Evolutionary conservation across 1,139 yeast species (phyloP), one percentile per base, ranked within the genome.

Genomic region (Saccharomyces hybrid): DNA sequence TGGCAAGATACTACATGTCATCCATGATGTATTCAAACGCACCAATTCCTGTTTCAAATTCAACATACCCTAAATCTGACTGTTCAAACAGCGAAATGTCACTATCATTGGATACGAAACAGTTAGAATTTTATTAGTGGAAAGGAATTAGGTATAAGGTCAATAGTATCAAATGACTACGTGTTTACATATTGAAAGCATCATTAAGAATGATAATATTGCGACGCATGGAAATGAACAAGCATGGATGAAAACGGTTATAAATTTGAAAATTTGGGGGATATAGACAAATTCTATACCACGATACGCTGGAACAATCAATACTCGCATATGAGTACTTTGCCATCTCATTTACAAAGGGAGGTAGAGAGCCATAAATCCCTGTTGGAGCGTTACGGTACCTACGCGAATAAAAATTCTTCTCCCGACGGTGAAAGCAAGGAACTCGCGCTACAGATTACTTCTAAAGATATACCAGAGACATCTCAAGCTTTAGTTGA

Each of bases 261-360:
- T 24, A 56, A 29, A 53, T 53, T 47, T 21, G 54, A 51, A 5
- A 42, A 46, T n/a, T 31, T 58, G 26, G 54, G 57, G 3, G 59
- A 57, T 27, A 55, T 59, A 14, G 66, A 65, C 44, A 55, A 59
- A 3, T 52, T 58, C 8, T 71, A 71, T 50, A 52, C 62, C 1
- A 46, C 62, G 2, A 24, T 60, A n/a, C 58, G 69, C 49, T 63
- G 72, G 64, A 54, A 61, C 9, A 67, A 63, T 46, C 72, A 71
- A 52, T 71, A 66, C 53, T 55, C 58, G 26, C 14, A 53, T 3
- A 55, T 68, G 53, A 57, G 54, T 1, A 42, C 49, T 3, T 57
- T 71, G 12, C 73, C 73, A 4, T 28, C 51, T 2, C 61, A 68
- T 52, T 46, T 71, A 27, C 44, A 19, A 38, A 38, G n/a, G n/a